Evolutionary conservation across 257 asterid species (phyloP).

Genomic region (Paulownia fortunei): DNA sequence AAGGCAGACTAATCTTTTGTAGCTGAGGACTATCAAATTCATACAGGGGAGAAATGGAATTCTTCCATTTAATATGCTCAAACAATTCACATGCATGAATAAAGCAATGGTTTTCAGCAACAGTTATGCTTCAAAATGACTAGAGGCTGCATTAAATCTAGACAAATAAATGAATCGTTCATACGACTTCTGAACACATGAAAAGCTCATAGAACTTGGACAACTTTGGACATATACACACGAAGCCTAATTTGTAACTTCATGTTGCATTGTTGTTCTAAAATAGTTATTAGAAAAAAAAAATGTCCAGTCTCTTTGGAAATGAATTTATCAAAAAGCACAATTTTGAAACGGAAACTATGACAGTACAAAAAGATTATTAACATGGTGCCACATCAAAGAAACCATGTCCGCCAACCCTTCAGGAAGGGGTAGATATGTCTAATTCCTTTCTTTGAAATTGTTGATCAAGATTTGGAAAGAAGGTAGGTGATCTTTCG

Average conservation of each 20-base stretch:
- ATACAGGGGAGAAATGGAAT: not conserved
- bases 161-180: no score
- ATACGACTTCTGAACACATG: no score
- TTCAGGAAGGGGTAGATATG: not conserved
- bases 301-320: not conserved
- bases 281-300: not conserved
- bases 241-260: not conserved
- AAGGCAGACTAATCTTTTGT: not conserved
- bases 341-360: not conserved
- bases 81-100: no score
- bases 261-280: not conserved
- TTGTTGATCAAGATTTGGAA: not conserved
- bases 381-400: not conserved
- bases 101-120: no score
- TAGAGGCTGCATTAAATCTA: no score
- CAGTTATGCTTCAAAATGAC: no score
- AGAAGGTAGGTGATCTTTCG: constrained; percentile 6
- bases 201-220: no score
- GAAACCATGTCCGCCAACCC: constrained; percentile 12
- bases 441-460: not conserved
- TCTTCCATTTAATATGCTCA: not conserved
- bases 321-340: not conserved
- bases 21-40: not conserved
- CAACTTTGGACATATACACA: not conserved
- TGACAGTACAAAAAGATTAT: not conserved